Conservation (phyloP, 1,139 yeast species). For the Yamadazyma dushanensis region DNA sequence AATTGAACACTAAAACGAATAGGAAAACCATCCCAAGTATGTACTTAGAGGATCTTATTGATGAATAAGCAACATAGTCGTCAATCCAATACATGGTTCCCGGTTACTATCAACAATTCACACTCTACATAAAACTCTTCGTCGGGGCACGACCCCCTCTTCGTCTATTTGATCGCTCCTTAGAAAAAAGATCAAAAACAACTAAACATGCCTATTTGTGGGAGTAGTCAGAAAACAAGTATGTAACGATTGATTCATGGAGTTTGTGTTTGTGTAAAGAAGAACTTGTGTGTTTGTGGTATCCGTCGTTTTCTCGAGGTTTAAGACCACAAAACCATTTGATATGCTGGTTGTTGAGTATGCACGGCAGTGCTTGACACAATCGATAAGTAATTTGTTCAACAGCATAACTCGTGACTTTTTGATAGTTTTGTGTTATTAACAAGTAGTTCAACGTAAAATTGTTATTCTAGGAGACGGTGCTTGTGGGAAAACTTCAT, state of each 20-base stretch:
- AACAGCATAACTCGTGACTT: too few relatives aligned
- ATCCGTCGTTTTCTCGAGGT: too few relatives aligned
- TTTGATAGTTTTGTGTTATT: too few relatives aligned
- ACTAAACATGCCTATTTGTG: slow-evolving; percentile 63
- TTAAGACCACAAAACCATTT: too few relatives aligned
- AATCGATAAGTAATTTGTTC: too few relatives aligned
- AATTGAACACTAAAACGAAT: slow-evolving; percentile 13
- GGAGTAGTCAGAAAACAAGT: slow-evolving; percentile 65
- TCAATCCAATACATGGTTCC: neutral
- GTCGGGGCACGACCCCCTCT: neutral
- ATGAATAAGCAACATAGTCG: slow-evolving; percentile 18
- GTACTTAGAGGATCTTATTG: slow-evolving; percentile 59
- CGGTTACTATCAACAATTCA: too few relatives aligned
- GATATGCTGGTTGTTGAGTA: too few relatives aligned
- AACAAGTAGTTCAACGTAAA: slow-evolving; percentile 67
- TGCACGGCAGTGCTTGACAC: neutral
- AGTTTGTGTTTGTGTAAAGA: too few relatives aligned
- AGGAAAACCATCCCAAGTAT: slow-evolving; percentile 53
- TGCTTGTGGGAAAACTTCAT: slow-evolving; percentile 59
- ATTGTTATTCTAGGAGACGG: slow-evolving; percentile 97
- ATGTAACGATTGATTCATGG: slow-evolving; percentile 30
- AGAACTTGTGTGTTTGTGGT: neutral
- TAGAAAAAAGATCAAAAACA: slow-evolving; percentile 1
- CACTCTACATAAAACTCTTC: too few relatives aligned
- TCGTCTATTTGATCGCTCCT: slow-evolving; percentile 3